Evolutionary conservation across 2,329 filamentous ascomycete species (phyloP), one percentile per base, ranked within the genome.

Genomic region (Alternaria atra): DNA sequence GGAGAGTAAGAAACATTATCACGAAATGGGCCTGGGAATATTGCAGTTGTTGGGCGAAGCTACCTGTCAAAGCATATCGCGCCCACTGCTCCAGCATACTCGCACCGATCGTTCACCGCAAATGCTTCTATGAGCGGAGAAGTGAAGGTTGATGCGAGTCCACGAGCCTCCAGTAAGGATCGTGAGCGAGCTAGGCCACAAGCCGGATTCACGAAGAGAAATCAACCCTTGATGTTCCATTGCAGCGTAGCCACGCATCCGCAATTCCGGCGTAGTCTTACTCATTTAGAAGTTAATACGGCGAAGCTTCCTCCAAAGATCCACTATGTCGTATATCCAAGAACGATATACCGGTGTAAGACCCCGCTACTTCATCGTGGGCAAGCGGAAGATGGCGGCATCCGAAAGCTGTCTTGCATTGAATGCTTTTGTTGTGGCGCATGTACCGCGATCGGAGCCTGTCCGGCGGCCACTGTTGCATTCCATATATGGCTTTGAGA

Each of bases 311-410:
- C 30, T 58, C 53, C 17, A 58, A 3, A 27, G 23, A 30, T 53
- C 53, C 35, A 65, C 35, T 35, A 53, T 35, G 50, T 48, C 34
- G 39, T 48, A 29, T 35, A 50, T 61, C 54, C 57, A 55, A 48
- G 63, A 65, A 43, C 61, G 58, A n/a, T 53, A 50, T 35, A 34
- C 30, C 46, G 46, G 46, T 50, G 23, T 34, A 23, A 25, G 32
- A 25, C 39, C 20, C 30, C 46, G 13, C 46, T 50, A 25, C 32
- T 35, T 50, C 46, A 17, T 35, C 46, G 20, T 50, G 30, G 34
- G 32, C 46, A 35, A 23, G 29, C n/a, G 13, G 30, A n/a, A 5
- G 9, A 0, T 50, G 46, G 23, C 20, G 25, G 15, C 12, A 27
- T 37, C 46, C 32, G 30, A 25, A 23, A 17, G 20, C 4, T 30